Evolutionary conservation across 345 rosid species (phyloP).

Genomic region (Syzygium oleosum): DNA sequence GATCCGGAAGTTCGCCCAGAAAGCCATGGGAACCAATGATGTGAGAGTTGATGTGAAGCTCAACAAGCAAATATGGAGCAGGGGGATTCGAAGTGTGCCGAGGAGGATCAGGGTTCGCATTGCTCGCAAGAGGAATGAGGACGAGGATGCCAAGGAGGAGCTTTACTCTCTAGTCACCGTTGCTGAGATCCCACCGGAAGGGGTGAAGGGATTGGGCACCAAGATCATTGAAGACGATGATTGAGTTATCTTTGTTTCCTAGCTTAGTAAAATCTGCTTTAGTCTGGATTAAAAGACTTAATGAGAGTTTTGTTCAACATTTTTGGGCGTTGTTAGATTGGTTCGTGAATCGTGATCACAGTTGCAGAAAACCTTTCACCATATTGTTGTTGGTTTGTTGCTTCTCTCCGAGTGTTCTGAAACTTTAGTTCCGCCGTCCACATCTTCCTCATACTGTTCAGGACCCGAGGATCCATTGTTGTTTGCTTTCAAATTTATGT

Average conservation of each 20-base stretch:
- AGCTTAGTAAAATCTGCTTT: neutral
- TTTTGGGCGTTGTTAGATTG: neutral
- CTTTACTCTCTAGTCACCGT: constrained; percentile 51
- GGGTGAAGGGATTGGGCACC: constrained; percentile 41
- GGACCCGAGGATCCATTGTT: neutral
- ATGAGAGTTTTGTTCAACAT: neutral
- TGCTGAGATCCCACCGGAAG: constrained; percentile 44
- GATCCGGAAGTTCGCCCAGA: constrained; percentile 47
- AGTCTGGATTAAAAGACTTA: neutral
- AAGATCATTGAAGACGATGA: constrained; percentile 52
- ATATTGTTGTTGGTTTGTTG: neutral
- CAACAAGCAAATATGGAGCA: constrained; percentile 61
- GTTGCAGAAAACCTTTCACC: neutral
- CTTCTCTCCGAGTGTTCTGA: neutral
- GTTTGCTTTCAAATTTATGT: neutral
- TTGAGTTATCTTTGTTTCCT: constrained; percentile 8
- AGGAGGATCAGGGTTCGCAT: constrained; percentile 52
- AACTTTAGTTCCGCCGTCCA: neutral
- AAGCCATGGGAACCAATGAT: constrained; percentile 57
- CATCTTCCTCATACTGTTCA: neutral
- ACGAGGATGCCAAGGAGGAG: constrained; percentile 62
- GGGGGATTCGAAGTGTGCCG: constrained; percentile 46
- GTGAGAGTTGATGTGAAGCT: constrained; percentile 57
- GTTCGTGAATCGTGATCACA: neutral
- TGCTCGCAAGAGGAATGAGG: constrained; percentile 51